phyloP scores from a whole-genome alignment of 768 basidiomycete genomes.

The Melanogaster broomeanus region DNA sequence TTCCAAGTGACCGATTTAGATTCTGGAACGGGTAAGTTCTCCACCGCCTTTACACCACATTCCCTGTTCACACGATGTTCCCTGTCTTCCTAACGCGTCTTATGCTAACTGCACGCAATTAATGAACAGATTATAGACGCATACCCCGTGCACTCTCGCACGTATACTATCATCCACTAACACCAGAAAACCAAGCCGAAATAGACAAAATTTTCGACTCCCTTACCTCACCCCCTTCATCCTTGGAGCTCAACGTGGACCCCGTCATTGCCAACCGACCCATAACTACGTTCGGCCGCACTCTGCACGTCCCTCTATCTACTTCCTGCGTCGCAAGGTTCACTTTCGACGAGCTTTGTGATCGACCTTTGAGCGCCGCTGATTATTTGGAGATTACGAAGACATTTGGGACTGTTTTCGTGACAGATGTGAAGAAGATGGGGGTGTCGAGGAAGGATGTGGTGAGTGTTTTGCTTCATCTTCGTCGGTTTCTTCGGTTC shows the following conservation, averaged over 20 bases:
- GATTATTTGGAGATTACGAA: conserved; percentile 95
- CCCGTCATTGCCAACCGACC: conserved; percentile 60
- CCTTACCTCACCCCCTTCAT: conserved; percentile 52
- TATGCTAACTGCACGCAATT: no score
- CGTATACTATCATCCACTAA: conserved; percentile 87
- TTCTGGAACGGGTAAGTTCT: conserved; percentile 81
- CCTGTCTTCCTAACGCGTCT: no score
- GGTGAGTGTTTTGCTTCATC: conserved; percentile 41
- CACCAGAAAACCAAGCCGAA: conserved; percentile 62
- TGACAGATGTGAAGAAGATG: conserved; percentile 88
- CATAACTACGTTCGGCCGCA: conserved; percentile 90
- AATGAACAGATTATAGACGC: conserved; percentile 81
- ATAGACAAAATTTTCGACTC: conserved; percentile 84
- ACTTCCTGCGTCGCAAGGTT: conserved; percentile 83
- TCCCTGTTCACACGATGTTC: neutral
- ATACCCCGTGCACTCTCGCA: conserved; percentile 91
- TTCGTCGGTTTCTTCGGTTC: neutral
- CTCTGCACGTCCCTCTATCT: conserved; percentile 75
- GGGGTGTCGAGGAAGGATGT: conserved; percentile 84
- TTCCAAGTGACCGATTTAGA: conserved; percentile 92
- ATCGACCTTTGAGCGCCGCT: conserved; percentile 86
- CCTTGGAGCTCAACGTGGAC: conserved; percentile 36
- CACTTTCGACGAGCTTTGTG: conserved; percentile 83
- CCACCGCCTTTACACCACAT: neutral
- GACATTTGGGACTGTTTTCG: conserved; percentile 84